A percentile compares a stretch with the other conserved stretches of the same genome.
phyloP scores from a whole-genome alignment of 2,329 filamentous ascomycete species.

The Ophiostoma perfectum region DNA sequence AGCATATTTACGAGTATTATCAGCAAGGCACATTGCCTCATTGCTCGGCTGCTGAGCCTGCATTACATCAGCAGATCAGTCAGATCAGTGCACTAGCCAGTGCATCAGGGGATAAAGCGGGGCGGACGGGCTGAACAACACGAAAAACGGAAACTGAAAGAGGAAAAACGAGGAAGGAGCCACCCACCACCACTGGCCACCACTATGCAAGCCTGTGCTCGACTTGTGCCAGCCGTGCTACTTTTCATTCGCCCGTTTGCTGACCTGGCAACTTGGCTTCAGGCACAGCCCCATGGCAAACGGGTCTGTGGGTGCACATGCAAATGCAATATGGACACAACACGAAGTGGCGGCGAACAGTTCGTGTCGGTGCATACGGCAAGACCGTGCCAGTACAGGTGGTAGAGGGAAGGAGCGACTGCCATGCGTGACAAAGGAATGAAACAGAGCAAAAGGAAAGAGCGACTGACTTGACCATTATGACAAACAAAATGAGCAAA shows the following conservation, averaged over 20 bases:
- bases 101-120: neutral
- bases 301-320: neutral
- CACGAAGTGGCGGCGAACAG: neutral
- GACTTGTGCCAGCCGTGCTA: neutral
- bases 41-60: neutral
- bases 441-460: neutral
- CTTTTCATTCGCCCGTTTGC: constrained; percentile 4
- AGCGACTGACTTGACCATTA: neutral
- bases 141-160: neutral
- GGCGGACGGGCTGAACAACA: neutral
- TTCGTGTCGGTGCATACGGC: neutral
- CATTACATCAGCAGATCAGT: constrained; percentile 1
- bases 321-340: neutral
- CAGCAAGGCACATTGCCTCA: neutral
- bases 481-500: neutral
- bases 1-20: neutral
- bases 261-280: neutral
- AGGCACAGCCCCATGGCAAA: constrained; percentile 3
- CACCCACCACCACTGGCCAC: neutral
- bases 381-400: neutral
- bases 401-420: neutral
- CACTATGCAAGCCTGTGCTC: neutral
- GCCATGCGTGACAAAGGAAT: neutral
- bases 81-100: neutral
- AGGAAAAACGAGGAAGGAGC: neutral